Conservation (phyloP, 208 protist genomes). For the Crithidia thermophila region DNA sequence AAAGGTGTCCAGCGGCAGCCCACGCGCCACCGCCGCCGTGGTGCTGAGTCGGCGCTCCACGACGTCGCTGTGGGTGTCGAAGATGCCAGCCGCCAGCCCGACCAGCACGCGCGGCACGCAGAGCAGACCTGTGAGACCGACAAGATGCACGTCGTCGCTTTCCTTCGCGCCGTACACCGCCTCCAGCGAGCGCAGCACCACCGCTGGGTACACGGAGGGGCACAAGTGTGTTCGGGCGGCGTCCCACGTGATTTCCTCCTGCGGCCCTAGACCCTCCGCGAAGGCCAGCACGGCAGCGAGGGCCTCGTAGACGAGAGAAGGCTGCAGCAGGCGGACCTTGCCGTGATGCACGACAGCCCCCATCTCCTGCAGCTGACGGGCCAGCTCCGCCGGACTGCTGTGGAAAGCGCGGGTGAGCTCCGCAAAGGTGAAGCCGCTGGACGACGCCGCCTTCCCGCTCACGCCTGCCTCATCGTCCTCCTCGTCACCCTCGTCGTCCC, state of each 20-base stretch:
- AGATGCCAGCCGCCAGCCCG: constrained; percentile 48
- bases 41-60: constrained; percentile 3
- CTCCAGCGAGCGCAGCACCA: constrained; percentile 60
- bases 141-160: neutral
- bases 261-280: too few species aligned
- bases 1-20: constrained; percentile 47
- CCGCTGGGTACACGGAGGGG: constrained; percentile 49
- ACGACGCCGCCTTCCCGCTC: neutral
- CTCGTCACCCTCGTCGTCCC: neutral
- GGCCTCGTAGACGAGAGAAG: constrained; percentile 39
- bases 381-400: constrained; percentile 63
- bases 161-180: constrained; percentile 37
- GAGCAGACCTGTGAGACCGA: constrained; percentile 19
- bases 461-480: neutral
- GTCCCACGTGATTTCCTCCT: constrained; percentile 32
- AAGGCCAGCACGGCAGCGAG: constrained; percentile 43
- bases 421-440: constrained; percentile 44
- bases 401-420: constrained; percentile 40
- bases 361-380: constrained; percentile 19
- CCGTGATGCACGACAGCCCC: constrained; percentile 63
- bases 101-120: constrained; percentile 35
- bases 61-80: constrained; percentile 31
- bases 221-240: constrained; percentile 45
- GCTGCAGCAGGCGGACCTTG: constrained; percentile 56
- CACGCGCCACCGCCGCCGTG: constrained; percentile 9